Evolutionary conservation across 2,329 filamentous ascomycete species (phyloP), one percentile per base, ranked within the genome.

Genomic region (Cordyceps militaris): DNA sequence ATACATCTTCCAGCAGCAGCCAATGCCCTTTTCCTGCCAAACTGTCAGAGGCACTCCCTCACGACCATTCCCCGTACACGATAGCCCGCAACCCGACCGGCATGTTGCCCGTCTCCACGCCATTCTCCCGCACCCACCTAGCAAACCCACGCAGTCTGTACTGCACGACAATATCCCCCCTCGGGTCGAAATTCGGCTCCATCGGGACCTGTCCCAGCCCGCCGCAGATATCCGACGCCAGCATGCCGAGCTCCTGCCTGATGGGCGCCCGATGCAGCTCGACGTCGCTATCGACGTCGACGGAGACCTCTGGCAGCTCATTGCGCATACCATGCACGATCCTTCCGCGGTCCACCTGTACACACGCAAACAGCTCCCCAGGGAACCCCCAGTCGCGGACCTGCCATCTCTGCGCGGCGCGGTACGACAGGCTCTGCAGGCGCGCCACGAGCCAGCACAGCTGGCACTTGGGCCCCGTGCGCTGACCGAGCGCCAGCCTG

Each of bases 301-400:
- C 53, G 34, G n/a, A 21, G 2, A 26, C 46, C 7, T 48, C 28
- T 1, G 48, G 48, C 40, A 48, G 38, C 58, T 57, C 48, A 11
- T 14, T 32, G 32, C 44, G 34, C 54, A 60, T 42, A 0, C 58
- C 58, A 36, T 60, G 58, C 40, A 60, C 53, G 10, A 60, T 19
- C 4, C 48, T 24, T 16, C 21, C 8, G 2, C 58, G 16, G n/a
- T 57, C 54, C 11, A 60, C 48, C 32, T 60, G 19, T 4, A 54
- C 53, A 36, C 58, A 60, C 28, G 58, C 58, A 44, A 40, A 60
- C 26, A 57, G 23, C 47, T 60, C 58, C 3, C 54, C 54, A 9
- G 46, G 30, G 13, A 57, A 60, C 0, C 30, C 38, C 23, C 16
- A 10, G 23, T 40, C 34, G 10, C 11, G n/a, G 8, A 49, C 23